Evolutionary conservation across 768 basidiomycete genomes (phyloP).

Genomic region (Mycena metata): DNA sequence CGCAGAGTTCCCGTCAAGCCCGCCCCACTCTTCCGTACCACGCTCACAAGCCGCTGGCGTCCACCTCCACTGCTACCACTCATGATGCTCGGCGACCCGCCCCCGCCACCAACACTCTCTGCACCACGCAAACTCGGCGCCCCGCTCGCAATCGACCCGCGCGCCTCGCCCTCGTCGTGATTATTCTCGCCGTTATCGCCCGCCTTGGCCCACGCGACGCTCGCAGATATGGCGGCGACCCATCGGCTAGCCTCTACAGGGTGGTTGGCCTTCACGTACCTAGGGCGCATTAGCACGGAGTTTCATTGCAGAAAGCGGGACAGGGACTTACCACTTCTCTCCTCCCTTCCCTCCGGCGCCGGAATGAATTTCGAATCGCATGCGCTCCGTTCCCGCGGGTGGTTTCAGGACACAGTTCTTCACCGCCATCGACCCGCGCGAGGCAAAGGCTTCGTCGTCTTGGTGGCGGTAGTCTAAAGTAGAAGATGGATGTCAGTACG

Average conservation of each 20-base stretch:
- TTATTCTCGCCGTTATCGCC: conserved; percentile 36
- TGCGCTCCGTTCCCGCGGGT: conserved; percentile 64
- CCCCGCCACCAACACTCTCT: conserved; percentile 25
- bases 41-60: conserved; percentile 34
- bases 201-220: conserved; percentile 76
- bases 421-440: conserved; percentile 91
- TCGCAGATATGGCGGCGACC: conserved; percentile 80
- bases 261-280: conserved; percentile 84
- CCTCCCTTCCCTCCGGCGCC: conserved; percentile 60
- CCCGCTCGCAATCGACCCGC: conserved; percentile 11
- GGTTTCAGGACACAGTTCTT: conserved; percentile 77
- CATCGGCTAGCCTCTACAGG: conserved; percentile 92
- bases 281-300: background rate
- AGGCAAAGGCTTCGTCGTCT: conserved; percentile 89
- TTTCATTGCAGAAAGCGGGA: background rate
- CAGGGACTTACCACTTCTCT: conserved; percentile 70
- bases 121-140: conserved; percentile 24
- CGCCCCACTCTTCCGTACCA: conserved; percentile 23
- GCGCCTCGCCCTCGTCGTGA: conserved; percentile 31
- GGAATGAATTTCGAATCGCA: conserved; percentile 88
- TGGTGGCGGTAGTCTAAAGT: conserved; percentile 83
- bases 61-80: conserved; percentile 20
- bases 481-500: background rate
- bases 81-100: conserved; percentile 55
- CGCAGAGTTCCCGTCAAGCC: background rate